Base-by-base conservation (phyloP, 768 basidiomycete species). In the Lactifluus hygrophoroides region DNA sequence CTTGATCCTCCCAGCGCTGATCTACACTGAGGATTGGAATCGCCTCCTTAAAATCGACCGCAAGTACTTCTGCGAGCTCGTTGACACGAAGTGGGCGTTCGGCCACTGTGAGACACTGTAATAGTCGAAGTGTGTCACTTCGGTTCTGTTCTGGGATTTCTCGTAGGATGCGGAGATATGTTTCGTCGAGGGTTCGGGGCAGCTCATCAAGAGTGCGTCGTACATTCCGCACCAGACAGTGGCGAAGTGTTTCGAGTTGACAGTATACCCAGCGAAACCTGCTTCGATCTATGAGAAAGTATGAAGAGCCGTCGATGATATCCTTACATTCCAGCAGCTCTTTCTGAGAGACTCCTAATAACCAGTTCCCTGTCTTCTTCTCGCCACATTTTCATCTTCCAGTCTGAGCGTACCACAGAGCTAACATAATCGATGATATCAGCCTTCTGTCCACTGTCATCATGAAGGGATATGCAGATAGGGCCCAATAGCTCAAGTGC, bases 231-330 rank as follows among this genome's bases (percentile, higher is more conserved):
- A 45, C 44, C 5, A 55, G 25, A 11, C 54, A 55, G 10, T 17
- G 37, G 1, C 54, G 27, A 1, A 55, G 45, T 0, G 21, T 27
- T 21, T 55, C 35, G n/a, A 55, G 28, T 40, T 55, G 54, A 34
- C 54, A 55, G 21, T 11, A 55, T 2, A 55, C 54, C 45, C 45
- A 55, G 25, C 46, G 54, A 38, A 55, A 55, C 54, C 54, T 55
- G 45, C n/a, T 0, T 14, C 1, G 2, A 38, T 40, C 9, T 2
- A 34, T 34, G 21, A 56, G 48, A 11, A 34, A 13, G 21, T 2
- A 10, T 30, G 21, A 2, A 13, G 21, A 28, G 2, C 28, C 32
- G 6, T 11, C 16, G 14, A 43, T 9, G 19, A 5, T 7, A 10
- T n/a, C 11, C 56, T 54, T 37, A 56, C 56, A 56, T 56, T 28